Evolutionary conservation across 768 basidiomycete genomes (phyloP), one percentile per base, ranked within the genome.

Genomic region (Crassisporium funariophilum): DNA sequence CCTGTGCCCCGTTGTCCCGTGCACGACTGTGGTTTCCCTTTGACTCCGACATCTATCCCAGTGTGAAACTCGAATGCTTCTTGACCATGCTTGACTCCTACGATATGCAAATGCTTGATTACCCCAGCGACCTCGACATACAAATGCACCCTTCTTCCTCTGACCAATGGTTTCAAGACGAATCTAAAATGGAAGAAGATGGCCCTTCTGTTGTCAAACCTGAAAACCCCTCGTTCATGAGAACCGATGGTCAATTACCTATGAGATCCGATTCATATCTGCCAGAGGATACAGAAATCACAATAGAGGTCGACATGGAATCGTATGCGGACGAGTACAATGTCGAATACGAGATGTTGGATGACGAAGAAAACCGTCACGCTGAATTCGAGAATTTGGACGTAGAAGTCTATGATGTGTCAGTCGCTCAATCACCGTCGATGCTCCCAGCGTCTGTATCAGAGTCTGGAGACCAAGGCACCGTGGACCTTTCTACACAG

Each of bases 261-360:
- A 54, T 52, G 53, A 47, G 47, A 45, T 27, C 49, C 35, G 53
- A 56, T 29, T 38, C 21, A 19, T 56, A 47, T 38, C 42, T 52
- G 37, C 56, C 61, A 35, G 62, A 65, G 52, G 59, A 61, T 52
- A 56, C 55, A 22, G 69, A 74, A 38, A 57, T 64, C 39, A 75
- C 73, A 34, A 72, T 84, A 41, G 84, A 86, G 59, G 75, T 86
- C 35, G 84, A 86, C 48, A 86, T 86, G 84, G 81, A 82, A 44
- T 68, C 74, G 38, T 75, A 76, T 46, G 66, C 73, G 27, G 76
- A 72, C 31, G 67, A 65, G 15, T 58, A 65, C 15, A 68, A 73
- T 54, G 60, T 63, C 31, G 84, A 85, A 63, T 85, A 79, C 53
- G 79, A 80, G 36, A 82, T 81, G 79, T 66, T 67, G 8, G 76